A percentile compares a stretch with the other conserved stretches of the same genome.
Evolutionary conservation across 2,329 filamentous ascomycete genomes (phyloP).

Genomic region (Calonectria hawksworthii): DNA sequence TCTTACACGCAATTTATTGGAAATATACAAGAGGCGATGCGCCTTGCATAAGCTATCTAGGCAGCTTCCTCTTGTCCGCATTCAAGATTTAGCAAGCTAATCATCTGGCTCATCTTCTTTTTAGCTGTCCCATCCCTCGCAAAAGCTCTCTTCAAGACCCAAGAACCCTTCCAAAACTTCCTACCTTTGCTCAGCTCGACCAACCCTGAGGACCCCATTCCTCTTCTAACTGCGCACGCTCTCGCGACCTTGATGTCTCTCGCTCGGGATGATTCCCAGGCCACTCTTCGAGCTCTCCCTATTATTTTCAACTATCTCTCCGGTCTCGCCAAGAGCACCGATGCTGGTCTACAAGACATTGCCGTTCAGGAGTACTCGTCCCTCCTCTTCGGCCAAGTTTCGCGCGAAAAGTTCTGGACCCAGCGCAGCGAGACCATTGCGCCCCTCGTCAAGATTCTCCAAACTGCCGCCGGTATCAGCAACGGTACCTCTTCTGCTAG

Average conservation of each 20-base stretch:
- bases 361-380: constrained; percentile 93
- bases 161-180: constrained; percentile 86
- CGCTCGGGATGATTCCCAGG: constrained; percentile 72
- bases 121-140: constrained; percentile 85
- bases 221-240: constrained; percentile 89
- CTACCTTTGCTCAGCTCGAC: constrained; percentile 89
- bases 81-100: constrained; percentile 17
- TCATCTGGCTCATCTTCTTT: constrained; percentile 35
- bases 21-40: not conserved
- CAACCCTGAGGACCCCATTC: constrained; percentile 82
- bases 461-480: constrained; percentile 79
- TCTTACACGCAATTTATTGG: constrained; percentile 16
- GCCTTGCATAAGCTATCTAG: constrained; percentile 15
- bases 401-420: constrained; percentile 90
- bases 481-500: constrained; percentile 74
- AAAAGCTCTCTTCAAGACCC: constrained; percentile 80
- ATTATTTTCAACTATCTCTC: constrained; percentile 90
- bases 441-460: constrained; percentile 86
- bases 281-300: constrained; percentile 83
- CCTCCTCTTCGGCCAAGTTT: constrained; percentile 80
- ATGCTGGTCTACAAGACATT: constrained; percentile 94
- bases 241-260: constrained; percentile 83
- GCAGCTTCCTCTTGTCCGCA: constrained; percentile 20
- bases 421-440: constrained; percentile 87
- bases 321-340: constrained; percentile 84